Conservation (phyloP, 2,329 filamentous ascomycete genomes). For the Xylariaceae sp. region DNA sequence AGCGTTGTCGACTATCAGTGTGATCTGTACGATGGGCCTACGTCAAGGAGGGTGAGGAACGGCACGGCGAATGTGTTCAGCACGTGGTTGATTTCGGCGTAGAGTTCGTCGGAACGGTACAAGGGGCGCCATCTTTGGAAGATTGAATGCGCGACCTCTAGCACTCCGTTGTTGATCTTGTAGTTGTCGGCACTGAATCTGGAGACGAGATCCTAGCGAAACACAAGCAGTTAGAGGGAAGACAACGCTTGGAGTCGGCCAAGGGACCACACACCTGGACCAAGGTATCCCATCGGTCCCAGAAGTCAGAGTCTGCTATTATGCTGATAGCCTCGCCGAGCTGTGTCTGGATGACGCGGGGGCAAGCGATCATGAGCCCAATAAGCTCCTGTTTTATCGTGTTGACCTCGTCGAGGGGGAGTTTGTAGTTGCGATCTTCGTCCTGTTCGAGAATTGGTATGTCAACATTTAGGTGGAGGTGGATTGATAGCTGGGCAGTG, state of each 20-base stretch:
- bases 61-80: conserved; percentile 77
- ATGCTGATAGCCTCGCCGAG: conserved; percentile 94
- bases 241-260: not conserved
- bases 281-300: conserved; percentile 91
- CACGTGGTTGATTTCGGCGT: conserved; percentile 95
- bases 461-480: not conserved
- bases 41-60: conserved; percentile 75
- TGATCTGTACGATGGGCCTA: conserved; percentile 35
- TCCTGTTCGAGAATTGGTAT: conserved; percentile 46
- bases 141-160: conserved; percentile 97
- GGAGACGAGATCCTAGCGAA: conserved; percentile 72
- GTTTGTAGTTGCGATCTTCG: conserved; percentile 90
- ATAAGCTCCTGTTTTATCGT: conserved; percentile 95
- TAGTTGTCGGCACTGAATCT: conserved; percentile 78
- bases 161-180: conserved; percentile 84
- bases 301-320: conserved; percentile 98
- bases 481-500: not conserved
- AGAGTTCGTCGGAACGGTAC: conserved; percentile 88
- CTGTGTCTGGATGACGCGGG: conserved; percentile 82
- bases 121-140: conserved; percentile 94
- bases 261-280: conserved; percentile 58
- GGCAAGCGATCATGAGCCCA: conserved; percentile 92
- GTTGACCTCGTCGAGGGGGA: conserved; percentile 74
- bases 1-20: not conserved
- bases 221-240: conserved; percentile 4